Evolutionary conservation across 495 filamentous ascomycete genomes (phyloP).

Genomic region (Penicillium alfredii): DNA sequence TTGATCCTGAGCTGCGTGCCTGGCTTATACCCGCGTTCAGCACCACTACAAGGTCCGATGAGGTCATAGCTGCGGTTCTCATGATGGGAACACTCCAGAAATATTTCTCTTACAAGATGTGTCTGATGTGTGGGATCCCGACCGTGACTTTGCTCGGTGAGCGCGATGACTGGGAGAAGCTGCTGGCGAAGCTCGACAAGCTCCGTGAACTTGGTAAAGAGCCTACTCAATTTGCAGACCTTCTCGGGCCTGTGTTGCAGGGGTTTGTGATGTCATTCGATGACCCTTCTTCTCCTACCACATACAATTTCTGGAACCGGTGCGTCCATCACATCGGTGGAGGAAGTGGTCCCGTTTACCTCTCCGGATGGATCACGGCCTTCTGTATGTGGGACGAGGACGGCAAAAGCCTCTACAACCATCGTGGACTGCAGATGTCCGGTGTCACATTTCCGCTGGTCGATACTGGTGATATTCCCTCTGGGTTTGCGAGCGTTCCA

Average conservation of each 20-base stretch:
- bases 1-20: slow-evolving; percentile 24
- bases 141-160: slow-evolving; percentile 45
- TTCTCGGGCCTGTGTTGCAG: slow-evolving; percentile 22
- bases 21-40: slow-evolving; percentile 42
- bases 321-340: slow-evolving; percentile 15
- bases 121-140: slow-evolving; percentile 38
- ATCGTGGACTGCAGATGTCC: too few relatives aligned
- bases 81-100: slow-evolving; percentile 41
- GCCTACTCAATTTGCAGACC: slow-evolving; percentile 11
- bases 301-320: slow-evolving; percentile 36
- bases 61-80: slow-evolving; percentile 24
- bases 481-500: slow-evolving; percentile 22
- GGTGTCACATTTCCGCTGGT: too few relatives aligned
- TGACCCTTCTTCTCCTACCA: slow-evolving; percentile 10
- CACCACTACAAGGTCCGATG: slow-evolving; percentile 35
- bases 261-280: slow-evolving; percentile 26
- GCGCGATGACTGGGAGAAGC: slow-evolving; percentile 32
- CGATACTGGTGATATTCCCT: slow-evolving; percentile 15
- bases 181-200: slow-evolving; percentile 29
- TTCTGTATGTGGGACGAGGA: slow-evolving; percentile 43
- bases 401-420: slow-evolving; percentile 19
- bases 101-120: slow-evolving; percentile 31
- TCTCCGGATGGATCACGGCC: slow-evolving; percentile 44
- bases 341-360: slow-evolving; percentile 21
- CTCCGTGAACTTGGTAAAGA: slow-evolving; percentile 37